A percentile compares a stretch with the other conserved stretches of the same genome.
phyloP scores from a whole-genome alignment of 257 asterid species.

The Lithospermum erythrorhizon region DNA sequence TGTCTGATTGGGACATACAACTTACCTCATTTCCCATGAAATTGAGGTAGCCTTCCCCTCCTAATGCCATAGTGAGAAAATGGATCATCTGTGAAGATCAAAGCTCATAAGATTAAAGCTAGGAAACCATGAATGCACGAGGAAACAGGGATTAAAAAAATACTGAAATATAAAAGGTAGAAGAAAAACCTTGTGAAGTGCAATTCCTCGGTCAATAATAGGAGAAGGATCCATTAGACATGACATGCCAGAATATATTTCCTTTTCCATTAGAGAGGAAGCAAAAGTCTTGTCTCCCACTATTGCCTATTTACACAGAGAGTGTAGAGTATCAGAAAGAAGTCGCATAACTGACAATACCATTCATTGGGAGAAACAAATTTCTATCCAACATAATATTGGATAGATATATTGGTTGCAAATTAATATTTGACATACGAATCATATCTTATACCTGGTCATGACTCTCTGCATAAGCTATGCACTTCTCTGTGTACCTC shows the following conservation, averaged over 20 bases:
- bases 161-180: neutral
- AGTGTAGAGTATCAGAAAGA: slow-evolving; percentile 7
- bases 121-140: neutral
- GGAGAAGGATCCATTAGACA: slow-evolving; percentile 77
- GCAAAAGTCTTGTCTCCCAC: slow-evolving; percentile 96
- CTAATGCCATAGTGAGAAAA: slow-evolving; percentile 85
- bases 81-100: slow-evolving; percentile 78
- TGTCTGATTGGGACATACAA: neutral
- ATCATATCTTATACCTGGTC: slow-evolving; percentile 52
- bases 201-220: slow-evolving; percentile 73
- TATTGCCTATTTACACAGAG: slow-evolving; percentile 47
- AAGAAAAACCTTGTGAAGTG: slow-evolving; percentile 78
- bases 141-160: neutral
- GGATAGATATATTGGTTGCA: neutral
- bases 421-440: neutral
- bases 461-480: slow-evolving; percentile 98
- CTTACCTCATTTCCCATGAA: slow-evolving; percentile 99
- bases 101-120: slow-evolving; percentile 6
- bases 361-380: neutral
- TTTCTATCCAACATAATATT: neutral
- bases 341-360: neutral
- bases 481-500: slow-evolving; percentile 83
- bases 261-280: slow-evolving; percentile 83
- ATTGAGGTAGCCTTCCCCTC: slow-evolving; percentile 96
- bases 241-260: slow-evolving; percentile 95